Base-by-base conservation (phyloP, 306 rosid genomes). In the Hippophae tibetana region DNA sequence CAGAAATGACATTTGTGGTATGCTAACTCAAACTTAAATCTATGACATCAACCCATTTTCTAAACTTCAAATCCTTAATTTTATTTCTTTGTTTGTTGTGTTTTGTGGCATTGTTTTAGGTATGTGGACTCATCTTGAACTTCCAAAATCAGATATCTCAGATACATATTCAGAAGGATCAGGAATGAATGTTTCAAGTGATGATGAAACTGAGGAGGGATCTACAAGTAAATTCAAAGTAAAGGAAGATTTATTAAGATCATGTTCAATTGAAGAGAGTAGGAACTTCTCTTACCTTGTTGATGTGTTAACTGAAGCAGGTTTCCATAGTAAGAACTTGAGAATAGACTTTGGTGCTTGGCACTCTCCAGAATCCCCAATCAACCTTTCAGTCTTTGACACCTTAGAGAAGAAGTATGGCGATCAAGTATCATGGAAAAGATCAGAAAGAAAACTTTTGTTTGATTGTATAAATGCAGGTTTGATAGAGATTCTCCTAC, bases 361-460 rank as follows among this genome's bases (percentile, higher is more conserved):
- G 86, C 70, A 82, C 57, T 63, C 79, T 68, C 58, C 47, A 7
- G 89, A 86, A 71, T 78, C 69, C 54, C 97, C 94, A 13, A 77
- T 88, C 54, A 84, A 80, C 71, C 81, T 74, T 44, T 72, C 60
- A 5, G 73, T 88, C 40, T 93, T 84, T 27, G 82, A 86, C 67
- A 63, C 49, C 42, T 62, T 93, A 7, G 99, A 93, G 76, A 93
- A 82, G 84, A 88, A 80, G 71, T 86, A 78, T 7, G 94, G 94
- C 9, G 77, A 84, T 75, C 95, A 84, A 61, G 63, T 69, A 56
- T 52, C 70, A 52, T 88, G 90, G 97, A 85, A 76, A 66, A 82
- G 94, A 62, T 78, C 94, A 5, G 90, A 88, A 49, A 76, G 95
- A 61, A 74, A 75, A 80, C 87, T 84, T 70, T 76, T 88, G 49